Evolutionary conservation across 148 eudicot genomes (phyloP).

Genomic region (Rheum nobile): DNA sequence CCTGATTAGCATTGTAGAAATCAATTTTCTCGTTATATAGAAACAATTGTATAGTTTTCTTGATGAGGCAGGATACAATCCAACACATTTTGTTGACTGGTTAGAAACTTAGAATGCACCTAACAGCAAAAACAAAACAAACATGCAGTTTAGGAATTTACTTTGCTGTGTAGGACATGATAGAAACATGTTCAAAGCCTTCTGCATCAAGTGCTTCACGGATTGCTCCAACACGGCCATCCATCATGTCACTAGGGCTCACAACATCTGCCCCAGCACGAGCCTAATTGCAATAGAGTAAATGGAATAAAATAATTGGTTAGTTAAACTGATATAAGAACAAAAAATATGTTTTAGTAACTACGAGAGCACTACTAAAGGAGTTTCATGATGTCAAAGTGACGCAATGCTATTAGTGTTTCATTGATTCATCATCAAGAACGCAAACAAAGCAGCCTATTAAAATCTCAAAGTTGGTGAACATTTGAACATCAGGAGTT

Average conservation of each 20-base stretch:
- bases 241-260: conserved; percentile 99
- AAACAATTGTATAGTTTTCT: background rate
- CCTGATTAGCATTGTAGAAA: conserved; percentile 28
- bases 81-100: background rate
- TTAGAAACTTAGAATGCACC: background rate
- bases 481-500: no score
- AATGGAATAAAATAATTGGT: background rate
- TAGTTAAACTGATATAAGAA: background rate
- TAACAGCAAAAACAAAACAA: background rate
- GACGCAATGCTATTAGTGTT: background rate
- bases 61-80: background rate
- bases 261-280: conserved; percentile 97
- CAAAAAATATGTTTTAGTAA: background rate
- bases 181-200: conserved; percentile 77
- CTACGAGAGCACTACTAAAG: background rate
- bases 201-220: conserved; percentile 86
- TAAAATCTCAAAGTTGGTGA: no score
- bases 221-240: conserved; percentile 91
- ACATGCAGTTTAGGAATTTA: conserved; percentile 19
- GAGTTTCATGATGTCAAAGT: background rate
- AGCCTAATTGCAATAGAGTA: conserved; percentile 37
- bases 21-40: background rate
- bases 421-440: background rate
- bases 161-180: conserved; percentile 99
- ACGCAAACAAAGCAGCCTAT: no score